Conservation (phyloP, 129 eudicot species). For the Lonicera japonica region DNA sequence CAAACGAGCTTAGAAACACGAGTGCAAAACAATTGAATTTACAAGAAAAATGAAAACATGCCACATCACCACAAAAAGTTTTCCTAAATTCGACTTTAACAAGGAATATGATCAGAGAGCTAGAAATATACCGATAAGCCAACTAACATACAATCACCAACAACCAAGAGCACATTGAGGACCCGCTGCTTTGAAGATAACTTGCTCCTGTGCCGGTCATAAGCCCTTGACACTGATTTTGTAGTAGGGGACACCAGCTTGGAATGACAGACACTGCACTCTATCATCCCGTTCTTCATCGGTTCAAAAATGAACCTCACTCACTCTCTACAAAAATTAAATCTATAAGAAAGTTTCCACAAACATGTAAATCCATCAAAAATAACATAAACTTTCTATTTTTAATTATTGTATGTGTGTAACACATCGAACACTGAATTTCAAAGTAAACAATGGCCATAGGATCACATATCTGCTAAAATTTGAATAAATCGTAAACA, state of each 20-base stretch:
- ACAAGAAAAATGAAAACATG: conserved; percentile 1
- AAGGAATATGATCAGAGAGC: background rate
- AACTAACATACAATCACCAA: conserved; percentile 90
- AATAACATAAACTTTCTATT: background rate
- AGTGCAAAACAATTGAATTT: background rate
- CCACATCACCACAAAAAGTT: background rate
- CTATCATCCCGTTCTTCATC: conserved; percentile 80
- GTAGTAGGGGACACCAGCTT: conserved; percentile 62
- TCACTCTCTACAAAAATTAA: conserved; percentile 19
- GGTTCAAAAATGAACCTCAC: conserved; percentile 18
- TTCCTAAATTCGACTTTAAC: background rate
- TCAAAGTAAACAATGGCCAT: no score
- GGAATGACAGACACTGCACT: conserved; percentile 99
- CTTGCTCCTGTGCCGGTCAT: conserved; percentile 70
- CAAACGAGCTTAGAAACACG: background rate
- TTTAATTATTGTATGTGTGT: no score
- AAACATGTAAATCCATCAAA: conserved; percentile 6
- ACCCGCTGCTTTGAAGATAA: conserved; percentile 70
- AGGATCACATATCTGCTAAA: no score
- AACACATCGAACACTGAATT: no score
- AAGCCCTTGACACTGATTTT: conserved; percentile 75
- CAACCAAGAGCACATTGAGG: conserved; percentile 77
- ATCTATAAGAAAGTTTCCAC: conserved; percentile 9
- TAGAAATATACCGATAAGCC: conserved; percentile 64
- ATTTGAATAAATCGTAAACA: no score